These are phyloP conservation scores for Microsporum ferrugineum DNA, from an alignment of 2,329 filamentous ascomycete species.

Conservation along the genomic window DNA sequence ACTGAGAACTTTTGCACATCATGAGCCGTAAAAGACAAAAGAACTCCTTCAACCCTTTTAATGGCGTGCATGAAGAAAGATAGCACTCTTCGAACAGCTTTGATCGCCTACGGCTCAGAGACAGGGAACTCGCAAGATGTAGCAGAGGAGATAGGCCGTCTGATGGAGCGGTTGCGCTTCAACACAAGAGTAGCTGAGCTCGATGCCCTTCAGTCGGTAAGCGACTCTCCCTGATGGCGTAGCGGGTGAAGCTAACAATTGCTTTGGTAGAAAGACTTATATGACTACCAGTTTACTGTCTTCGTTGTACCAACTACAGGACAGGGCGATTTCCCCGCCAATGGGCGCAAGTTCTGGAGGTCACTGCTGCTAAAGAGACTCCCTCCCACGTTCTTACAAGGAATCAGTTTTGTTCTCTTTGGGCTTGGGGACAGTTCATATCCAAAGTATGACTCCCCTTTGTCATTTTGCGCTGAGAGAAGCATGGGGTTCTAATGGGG, in stretches of 20 bases:
- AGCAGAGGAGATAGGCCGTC: constrained; percentile 67
- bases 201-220: constrained; percentile 62
- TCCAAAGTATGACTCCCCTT: constrained; percentile 53
- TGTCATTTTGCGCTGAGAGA: not conserved
- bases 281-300: constrained; percentile 38
- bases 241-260: not conserved
- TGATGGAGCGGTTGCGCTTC: constrained; percentile 70
- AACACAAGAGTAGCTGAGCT: constrained; percentile 63
- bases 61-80: constrained; percentile 8
- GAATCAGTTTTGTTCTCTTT: constrained; percentile 69
- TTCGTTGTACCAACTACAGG: constrained; percentile 87
- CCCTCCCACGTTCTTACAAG: constrained; percentile 54
- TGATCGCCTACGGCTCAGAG: constrained; percentile 87
- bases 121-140: constrained; percentile 90
- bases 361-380: constrained; percentile 69
- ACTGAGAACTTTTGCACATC: not conserved
- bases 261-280: constrained; percentile 23
- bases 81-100: constrained; percentile 28
- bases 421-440: constrained; percentile 93
- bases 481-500: not conserved
- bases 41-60: not conserved
- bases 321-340: constrained; percentile 83
- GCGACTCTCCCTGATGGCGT: constrained; percentile 21
- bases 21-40: not conserved
- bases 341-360: constrained; percentile 74